Base-by-base conservation (phyloP, 371 early-diverging fungal genomes). In the Syncephalastrum racemosum region DNA sequence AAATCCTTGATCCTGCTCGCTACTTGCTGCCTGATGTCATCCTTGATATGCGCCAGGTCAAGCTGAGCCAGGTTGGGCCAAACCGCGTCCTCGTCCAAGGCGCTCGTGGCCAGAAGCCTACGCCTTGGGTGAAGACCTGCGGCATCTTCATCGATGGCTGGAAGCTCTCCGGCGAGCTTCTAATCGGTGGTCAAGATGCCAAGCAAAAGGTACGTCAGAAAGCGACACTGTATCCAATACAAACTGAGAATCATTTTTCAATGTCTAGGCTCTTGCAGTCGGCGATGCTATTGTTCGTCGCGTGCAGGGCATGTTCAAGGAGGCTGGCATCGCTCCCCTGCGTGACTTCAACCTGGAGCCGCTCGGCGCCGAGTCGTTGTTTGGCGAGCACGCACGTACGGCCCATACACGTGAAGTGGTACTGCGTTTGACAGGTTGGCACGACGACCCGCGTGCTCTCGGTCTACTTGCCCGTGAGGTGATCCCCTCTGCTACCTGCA, bases 11-110 rank as follows among this genome's bases (percentile, higher is more conserved):
- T 65, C 88, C 90, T n/a, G 82, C 83, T 6, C 63, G 79, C 1
- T 90, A 90, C 58, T 63, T 87, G 27, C 67, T 90, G 13, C 90
- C 90, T 1, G 90, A 90, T 70, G 90, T 90, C 8, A 82, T 86
- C 52, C 57, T 88, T 41, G 90, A 90, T 73, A 76, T 90, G 70
- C 77, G 85, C 25, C 67, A 80, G 41, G 86, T 90, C 31, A 68
- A 66, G 20, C 50, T 88, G 5, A 67, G 66, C 19, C 83, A 88
- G 63, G 62, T 81, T 7, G 85, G 79, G 0, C 62, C 71, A 24
- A 79, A 88, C 52, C 81, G 84, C 22, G 89, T 90, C 4, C 55
- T 79, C 15, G 88, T 90, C 1, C 68, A 74, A 13, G 89, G 89
- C 7, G 87, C 87, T 14, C 84, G 80, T 27, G 90, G 90, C 4